Evolutionary conservation across 192 early-diverging fungal genomes (phyloP), one percentile per base, ranked within the genome.

Genomic region (Endogone sp.): DNA sequence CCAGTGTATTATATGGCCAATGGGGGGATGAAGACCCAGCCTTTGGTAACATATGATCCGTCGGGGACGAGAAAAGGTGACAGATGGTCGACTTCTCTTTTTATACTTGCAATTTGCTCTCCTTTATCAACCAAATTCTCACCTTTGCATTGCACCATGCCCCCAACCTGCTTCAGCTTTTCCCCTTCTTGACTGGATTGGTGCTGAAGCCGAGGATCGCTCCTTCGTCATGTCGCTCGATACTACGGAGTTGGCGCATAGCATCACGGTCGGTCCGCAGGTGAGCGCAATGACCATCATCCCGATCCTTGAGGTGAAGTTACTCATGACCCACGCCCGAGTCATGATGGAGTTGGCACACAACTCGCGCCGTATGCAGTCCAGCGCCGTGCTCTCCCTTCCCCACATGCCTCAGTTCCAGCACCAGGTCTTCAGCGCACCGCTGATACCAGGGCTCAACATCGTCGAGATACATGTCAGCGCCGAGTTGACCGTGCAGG

Each of bases 161-260:
- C n/a, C n/a, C n/a, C n/a, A n/a, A n/a, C n/a, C n/a, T n/a, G n/a
- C n/a, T n/a, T n/a, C 59, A 28, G 59, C 59, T 21, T 64, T 64
- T 30, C 69, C 77, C 6, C 71, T 80, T 68, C 60, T 80, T 16
- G 68, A 75, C 60, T 69, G 68, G 16, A 71, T 80, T 13, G 61
- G 63, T 11, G 58, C 73, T 9, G 78, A 80, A 54, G 54, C 78
- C 4, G 71, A 75, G 23, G 74, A 80, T 49, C 69, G 71, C 55
- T 80, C 78, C 4, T 80, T 80, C 63, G 65, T 66, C 23, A 80
- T 80, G 78, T 71, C 55, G 58, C 37, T 80, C 55, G 60, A 66
- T 20, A 73, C 74, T 0, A 68, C 68, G 2, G 55, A 67, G 0
- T 70, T 67, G 56, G 66, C 74, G 16, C 71, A 76, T 29, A 80